Base-by-base conservation (phyloP, 1,284 basidiomycete species). In the Austropuccinia psidii region DNA sequence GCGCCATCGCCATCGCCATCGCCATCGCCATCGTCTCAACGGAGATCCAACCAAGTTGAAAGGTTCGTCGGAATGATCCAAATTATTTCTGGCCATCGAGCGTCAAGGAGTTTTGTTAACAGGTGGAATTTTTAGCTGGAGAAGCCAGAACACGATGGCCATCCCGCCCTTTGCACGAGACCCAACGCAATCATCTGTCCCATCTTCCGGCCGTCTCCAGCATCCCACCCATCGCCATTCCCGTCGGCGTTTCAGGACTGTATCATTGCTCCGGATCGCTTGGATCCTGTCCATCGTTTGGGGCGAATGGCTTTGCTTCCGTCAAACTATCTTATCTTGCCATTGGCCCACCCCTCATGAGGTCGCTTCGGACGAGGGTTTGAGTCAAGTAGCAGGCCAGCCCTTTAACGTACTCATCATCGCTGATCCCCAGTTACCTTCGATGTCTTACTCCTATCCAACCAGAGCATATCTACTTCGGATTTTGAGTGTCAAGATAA, bases 371-470 rank as follows among this genome's bases (percentile, higher is more conserved):
- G 19, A 17, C 6, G 24, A 4, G 17, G 15, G n/a, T 1, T 27
- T n/a, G n/a, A n/a, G n/a, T 45, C 41, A 11, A 45, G 11, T n/a
- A 11, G n/a, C 41, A n/a, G 41, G 41, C 11, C 17, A 72, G 27
- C 35, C 52, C 39, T 65, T 73, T 58, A 37, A 64, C 39, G 31
- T 73, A 11, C 70, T 73, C 49, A 65, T 73, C 58, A 64, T 73
- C 47, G 70, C 70, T 37, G 70, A 73, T 52, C 70, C 70, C 24
- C 70, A 73, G 39, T 54, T 73, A 54, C 70, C 70, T 33, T 65
- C 70, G 8, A 64, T 35, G 1, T 27, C 37, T 13, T 65, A 73
- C 49, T 73, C 70, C 24, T 73, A 73, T 39, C 70, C 70, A 0
- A 57, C 5, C 3, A 39, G 70, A 21, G 7, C 52, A 7, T 24